A percentile compares a stretch with the other conserved stretches of the same genome.
Conservation (phyloP, 176 grass and related monocot species). For the Bromus sterilis region DNA sequence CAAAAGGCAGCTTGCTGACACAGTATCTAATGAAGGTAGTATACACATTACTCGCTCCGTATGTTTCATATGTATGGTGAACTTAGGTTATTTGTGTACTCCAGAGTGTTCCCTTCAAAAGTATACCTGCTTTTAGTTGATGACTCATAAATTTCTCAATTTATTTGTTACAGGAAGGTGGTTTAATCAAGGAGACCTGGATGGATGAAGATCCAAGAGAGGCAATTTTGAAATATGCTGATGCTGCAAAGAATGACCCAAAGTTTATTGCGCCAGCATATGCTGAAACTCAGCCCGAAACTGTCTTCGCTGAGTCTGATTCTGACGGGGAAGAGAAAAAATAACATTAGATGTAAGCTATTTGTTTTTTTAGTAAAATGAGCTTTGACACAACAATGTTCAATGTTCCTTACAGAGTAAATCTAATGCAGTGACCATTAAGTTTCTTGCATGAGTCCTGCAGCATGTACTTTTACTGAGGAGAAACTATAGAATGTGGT, state of each 20-base stretch:
- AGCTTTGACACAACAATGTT: neutral
- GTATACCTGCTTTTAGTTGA: neutral
- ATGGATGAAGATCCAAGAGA: conserved; percentile 99
- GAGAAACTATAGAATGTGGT: conserved; percentile 7
- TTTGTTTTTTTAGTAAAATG: neutral
- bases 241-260: conserved; percentile 84
- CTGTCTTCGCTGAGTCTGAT: conserved; percentile 80
- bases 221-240: conserved; percentile 94
- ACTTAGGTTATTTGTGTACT: conserved; percentile 3
- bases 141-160: neutral
- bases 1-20: conserved; percentile 91
- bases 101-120: neutral
- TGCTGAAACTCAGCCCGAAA: conserved; percentile 83
- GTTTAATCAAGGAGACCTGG: conserved; percentile 95
- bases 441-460: neutral
- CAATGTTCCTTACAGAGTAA: conserved; percentile 11
- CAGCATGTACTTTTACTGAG: neutral
- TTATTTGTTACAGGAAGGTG: conserved; percentile 81
- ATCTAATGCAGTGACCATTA: neutral
- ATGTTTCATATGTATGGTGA: neutral
- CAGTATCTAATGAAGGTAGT: conserved; percentile 93
- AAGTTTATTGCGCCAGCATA: conserved; percentile 93
- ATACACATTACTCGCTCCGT: neutral
- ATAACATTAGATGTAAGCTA: conserved; percentile 7
- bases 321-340: conserved; percentile 81